Conservation (phyloP, 2,329 filamentous ascomycete genomes). For the Clonostachys sp. region DNA sequence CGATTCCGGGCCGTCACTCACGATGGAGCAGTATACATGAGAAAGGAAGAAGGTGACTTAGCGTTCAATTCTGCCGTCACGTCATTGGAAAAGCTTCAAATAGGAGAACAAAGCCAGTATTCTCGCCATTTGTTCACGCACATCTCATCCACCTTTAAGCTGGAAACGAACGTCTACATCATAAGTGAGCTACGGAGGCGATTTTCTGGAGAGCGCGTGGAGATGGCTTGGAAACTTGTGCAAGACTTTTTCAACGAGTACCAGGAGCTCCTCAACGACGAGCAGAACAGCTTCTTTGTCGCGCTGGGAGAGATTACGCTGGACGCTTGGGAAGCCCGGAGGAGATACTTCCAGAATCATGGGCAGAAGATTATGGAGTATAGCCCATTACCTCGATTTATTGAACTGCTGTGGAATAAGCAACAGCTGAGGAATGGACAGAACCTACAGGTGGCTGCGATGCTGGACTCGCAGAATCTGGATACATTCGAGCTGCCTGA, state of each 20-base stretch:
- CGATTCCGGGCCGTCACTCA: slow-evolving; percentile 4
- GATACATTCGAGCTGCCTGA: no score
- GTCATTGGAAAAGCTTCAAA: slow-evolving; percentile 13
- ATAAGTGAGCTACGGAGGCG: slow-evolving; percentile 18
- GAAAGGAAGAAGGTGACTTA: slow-evolving; percentile 10
- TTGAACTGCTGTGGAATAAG: no score
- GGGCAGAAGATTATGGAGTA: no score
- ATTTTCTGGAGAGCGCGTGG: slow-evolving; percentile 6
- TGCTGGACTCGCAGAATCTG: no score
- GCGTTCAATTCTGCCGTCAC: slow-evolving; percentile 15
- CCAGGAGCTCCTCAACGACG: slow-evolving; percentile 5
- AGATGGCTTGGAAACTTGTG: slow-evolving; percentile 16
- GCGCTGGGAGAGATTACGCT: slow-evolving; percentile 8
- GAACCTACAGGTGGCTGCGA: no score
- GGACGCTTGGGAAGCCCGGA: slow-evolving; percentile 11
- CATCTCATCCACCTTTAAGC: slow-evolving; percentile 13
- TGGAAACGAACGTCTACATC: slow-evolving; percentile 22
- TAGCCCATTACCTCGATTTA: no score
- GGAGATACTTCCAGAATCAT: no score
- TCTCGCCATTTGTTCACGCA: slow-evolving; percentile 19
- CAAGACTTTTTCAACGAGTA: slow-evolving; percentile 15
- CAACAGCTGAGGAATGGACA: no score
- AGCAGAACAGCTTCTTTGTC: slow-evolving; percentile 2
- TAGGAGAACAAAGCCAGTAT: slow-evolving; percentile 14
- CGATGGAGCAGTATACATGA: slow-evolving; percentile 6